Conservation (phyloP, 257 asterid species). For the Jacaranda copaia region DNA sequence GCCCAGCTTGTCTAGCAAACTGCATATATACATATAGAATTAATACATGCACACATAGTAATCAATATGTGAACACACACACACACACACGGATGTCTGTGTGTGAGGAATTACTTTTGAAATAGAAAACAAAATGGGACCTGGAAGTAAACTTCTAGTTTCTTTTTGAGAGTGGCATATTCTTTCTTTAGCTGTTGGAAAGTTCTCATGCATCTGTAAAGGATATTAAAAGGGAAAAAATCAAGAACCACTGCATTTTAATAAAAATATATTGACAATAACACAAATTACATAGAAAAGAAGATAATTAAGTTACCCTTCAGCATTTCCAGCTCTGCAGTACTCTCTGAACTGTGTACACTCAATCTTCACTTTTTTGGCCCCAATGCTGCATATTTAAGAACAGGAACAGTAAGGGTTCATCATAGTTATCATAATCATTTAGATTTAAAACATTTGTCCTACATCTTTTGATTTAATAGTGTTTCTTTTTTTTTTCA, state of each 20-base stretch:
- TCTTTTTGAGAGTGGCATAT: slow-evolving; percentile 64
- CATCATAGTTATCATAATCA: neutral
- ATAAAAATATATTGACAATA: no score
- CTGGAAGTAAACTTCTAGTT: slow-evolving; percentile 82
- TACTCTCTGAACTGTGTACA: slow-evolving; percentile 69
- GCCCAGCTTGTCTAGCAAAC: slow-evolving; percentile 73
- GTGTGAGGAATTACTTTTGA: neutral
- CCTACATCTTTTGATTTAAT: slow-evolving; percentile 21
- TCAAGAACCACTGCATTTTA: neutral
- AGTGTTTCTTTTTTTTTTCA: slow-evolving; percentile 42
- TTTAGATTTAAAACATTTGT: neutral
- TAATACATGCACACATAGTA: neutral
- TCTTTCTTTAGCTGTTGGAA: slow-evolving; percentile 81
- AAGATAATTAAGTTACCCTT: slow-evolving; percentile 57
- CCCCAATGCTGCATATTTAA: slow-evolving; percentile 74
- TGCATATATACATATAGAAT: slow-evolving; percentile 28
- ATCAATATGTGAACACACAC: neutral
- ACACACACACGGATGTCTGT: slow-evolving; percentile 3
- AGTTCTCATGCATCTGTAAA: slow-evolving; percentile 71
- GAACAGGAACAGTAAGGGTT: slow-evolving; percentile 1
- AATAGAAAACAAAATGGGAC: slow-evolving; percentile 35
- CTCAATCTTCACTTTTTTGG: slow-evolving; percentile 71
- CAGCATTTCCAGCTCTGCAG: slow-evolving; percentile 70
- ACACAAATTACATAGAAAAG: neutral
- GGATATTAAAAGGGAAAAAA: neutral